Base-by-base conservation (phyloP, 495 filamentous ascomycete species). In the Penicillium odoratum region DNA sequence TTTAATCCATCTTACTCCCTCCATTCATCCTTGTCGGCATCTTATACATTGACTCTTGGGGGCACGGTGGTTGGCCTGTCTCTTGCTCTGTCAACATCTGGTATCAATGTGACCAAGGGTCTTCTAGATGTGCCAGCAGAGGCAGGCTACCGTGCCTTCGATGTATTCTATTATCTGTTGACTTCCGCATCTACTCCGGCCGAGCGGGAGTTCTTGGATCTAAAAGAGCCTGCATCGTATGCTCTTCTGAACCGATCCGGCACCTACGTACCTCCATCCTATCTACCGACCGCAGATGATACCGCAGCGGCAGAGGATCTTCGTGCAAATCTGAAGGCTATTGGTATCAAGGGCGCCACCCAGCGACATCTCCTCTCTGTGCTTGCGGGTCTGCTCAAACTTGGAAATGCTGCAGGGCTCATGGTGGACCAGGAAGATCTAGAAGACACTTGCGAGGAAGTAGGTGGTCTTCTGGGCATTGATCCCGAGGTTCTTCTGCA, bases 101-200 rank as follows among this genome's bases (percentile, higher is more conserved):
- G 94, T 21, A 88, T 98, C 58, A 90, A 98, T 69, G 92, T 92
- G 7, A 71, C 78, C 10, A 85, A 85, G 56, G 94, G 94, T 25
- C 78, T 98, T 25, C 79, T 98, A 29, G 85, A 91, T 38, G 83
- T 98, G 28, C 90, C 94, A 0, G 70, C 84, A 0, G 85, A 96
- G 67, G 56, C 84, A 7, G 94, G 95, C 21, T 92, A 89, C 67
- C 86, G 94, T 56, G 94, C 93, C n/a, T 98, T 98, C 64, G 93
- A 98, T 67, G 95, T 93, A 29, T 98, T 98, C 71, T 98, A 98
- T 74, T 98, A 97, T 62, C 84, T 98, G 3, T 79, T 97, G 25
- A 95, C 93, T 1, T 90, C 89, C 29, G 87, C 91, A 13, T 95
- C 94, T 0, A 95, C 92, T 2, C 88, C 88, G 1, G 91, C 92